These are phyloP conservation scores for Epichloe coenophiala DNA, from an alignment of 2,329 filamentous ascomycete genomes.

Conservation along the genomic window DNA sequence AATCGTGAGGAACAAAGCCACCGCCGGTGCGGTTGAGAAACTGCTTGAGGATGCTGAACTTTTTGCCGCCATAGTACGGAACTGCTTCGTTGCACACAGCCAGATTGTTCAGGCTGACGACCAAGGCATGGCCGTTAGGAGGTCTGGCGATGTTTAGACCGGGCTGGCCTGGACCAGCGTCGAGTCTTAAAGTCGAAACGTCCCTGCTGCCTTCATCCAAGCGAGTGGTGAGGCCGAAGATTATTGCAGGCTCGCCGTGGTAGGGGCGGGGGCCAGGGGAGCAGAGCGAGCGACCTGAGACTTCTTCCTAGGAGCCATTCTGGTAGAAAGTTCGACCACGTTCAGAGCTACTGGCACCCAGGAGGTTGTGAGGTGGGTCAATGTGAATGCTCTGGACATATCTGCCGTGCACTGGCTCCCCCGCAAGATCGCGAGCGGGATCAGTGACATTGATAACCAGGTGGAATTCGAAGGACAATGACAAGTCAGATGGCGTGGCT, in stretches of 20 bases:
- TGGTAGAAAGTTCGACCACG: not conserved
- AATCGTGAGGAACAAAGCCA: not conserved
- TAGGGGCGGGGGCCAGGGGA: not conserved
- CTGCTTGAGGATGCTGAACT: not conserved
- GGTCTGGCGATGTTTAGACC: not conserved
- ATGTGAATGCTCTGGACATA: not conserved
- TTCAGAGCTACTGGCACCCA: not conserved
- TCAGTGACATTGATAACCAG: constrained; percentile 1
- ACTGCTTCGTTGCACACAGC: not conserved
- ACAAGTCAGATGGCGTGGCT: not conserved
- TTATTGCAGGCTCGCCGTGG: not conserved
- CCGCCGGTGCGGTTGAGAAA: not conserved
- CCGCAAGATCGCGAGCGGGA: not conserved
- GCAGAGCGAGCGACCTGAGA: not conserved
- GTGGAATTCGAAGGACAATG: not conserved
- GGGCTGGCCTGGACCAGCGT: not conserved
- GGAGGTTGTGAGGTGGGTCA: not conserved
- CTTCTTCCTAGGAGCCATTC: not conserved
- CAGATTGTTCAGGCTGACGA: not conserved
- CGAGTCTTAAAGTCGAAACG: not conserved
- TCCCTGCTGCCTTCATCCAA: not conserved
- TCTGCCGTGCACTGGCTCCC: not conserved
- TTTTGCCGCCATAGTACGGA: not conserved
- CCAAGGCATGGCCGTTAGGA: too few species aligned
- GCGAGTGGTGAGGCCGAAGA: not conserved